Percentiles rank a stretch among this genome's conserved stretches.
Conservation (phyloP, 257 asterid genomes). For the Nicotiana otophora region DNA sequence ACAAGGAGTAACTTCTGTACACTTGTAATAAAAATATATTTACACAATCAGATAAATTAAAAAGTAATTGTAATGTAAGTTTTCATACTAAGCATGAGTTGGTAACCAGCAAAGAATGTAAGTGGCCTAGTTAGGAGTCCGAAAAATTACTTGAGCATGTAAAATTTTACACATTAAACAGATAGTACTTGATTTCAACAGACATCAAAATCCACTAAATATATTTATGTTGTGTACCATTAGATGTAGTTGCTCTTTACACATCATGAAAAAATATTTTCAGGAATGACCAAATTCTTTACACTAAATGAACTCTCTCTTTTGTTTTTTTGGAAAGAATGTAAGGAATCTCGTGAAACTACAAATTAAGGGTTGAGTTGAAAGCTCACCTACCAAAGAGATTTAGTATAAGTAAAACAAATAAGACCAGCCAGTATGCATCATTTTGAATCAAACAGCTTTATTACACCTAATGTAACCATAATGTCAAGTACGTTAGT, state of each 20-base stretch:
- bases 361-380: background rate
- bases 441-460: background rate
- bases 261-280: no score
- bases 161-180: background rate
- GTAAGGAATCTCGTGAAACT: background rate
- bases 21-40: background rate
- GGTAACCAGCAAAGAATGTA: background rate
- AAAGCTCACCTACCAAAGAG: conserved; percentile 8
- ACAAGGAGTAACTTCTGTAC: background rate
- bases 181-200: background rate
- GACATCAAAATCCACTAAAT: background rate
- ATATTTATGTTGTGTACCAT: background rate
- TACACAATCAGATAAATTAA: background rate
- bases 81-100: background rate
- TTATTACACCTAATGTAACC: background rate
- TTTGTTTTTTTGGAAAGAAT: background rate
- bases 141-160: background rate
- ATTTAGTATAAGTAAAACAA: background rate
- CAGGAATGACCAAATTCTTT: background rate
- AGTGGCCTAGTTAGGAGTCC: background rate
- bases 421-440: background rate
- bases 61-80: background rate
- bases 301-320: background rate
- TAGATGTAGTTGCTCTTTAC: background rate
- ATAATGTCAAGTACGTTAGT: background rate